Evolutionary conservation across 2,329 filamentous ascomycete genomes (phyloP), one percentile per base, ranked within the genome.

Genomic region (Fusarium vanettenii): DNA sequence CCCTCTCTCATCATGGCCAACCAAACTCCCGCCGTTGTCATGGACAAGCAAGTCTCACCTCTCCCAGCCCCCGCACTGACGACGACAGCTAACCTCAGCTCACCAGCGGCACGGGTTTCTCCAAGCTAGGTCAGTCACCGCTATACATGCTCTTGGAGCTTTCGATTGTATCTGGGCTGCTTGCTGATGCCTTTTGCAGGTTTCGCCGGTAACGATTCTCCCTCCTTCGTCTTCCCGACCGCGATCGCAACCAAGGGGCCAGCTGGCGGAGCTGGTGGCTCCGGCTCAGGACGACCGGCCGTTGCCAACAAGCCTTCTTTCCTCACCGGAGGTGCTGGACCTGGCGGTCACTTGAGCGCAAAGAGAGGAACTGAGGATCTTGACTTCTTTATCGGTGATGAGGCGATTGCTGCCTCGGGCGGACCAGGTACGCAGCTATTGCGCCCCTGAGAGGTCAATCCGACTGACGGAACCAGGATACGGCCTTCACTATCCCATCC

Each of bases 21-120:
- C 88, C 96, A 98, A 92, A 98, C 97, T 84, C 97, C 97, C 81
- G 97, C 97, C 94, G 97, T 99, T 98, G 97, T 99, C 95, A 99
- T 99, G 96, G 97, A 99, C 97, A 99, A 99, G 97, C 98, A 93
- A 87, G 95, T 90, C 81, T 72, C 84, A 81, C 76, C 79, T 81
- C 74, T 80, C 79, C 81, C 79, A 74, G 69, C 69, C 80, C 70
- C 76, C 77, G 70, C 72, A 71, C 48, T 76, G 68, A 77, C 72
- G 71, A 77, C 67, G 64, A 76, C 66, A 79, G 77, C 78, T 83
- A 81, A 85, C 80, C 64, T 75, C 71, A 78, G 78, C 72, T 79
- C 79, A 80, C 72, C 85, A 99, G 97, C 93, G 97, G 97, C 89
- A 99, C 97, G 87, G 97, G 97, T 82, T 99, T 97, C 87, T 98